Conservation (phyloP, 2,329 filamentous ascomycete genomes). For the Thelonectria rubi region DNA sequence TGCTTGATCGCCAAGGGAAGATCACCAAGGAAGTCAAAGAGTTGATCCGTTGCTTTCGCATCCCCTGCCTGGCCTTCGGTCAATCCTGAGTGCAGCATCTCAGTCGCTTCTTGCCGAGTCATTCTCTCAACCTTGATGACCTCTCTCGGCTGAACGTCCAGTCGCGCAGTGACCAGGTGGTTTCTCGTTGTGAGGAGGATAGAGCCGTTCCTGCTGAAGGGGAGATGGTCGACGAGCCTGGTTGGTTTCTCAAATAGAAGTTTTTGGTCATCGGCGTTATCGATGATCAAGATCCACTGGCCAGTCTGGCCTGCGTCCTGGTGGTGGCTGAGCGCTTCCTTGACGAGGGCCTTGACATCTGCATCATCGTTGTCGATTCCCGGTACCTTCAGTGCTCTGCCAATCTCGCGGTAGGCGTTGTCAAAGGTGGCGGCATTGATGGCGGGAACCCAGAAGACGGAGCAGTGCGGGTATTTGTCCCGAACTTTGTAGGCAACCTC, state of each 20-base stretch:
- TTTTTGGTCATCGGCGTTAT: conserved; percentile 54
- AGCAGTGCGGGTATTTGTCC: conserved; percentile 42
- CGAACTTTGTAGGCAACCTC: conserved; percentile 45
- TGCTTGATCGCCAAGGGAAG: conserved; percentile 50
- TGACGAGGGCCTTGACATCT: conserved; percentile 50
- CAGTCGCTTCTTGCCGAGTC: conserved; percentile 29
- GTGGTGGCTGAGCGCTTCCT: too few relatives aligned
- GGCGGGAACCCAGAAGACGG: conserved; percentile 53
- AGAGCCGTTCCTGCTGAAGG: conserved; percentile 26
- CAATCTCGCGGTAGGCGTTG: conserved; percentile 48
- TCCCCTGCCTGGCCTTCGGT: conserved; percentile 33
- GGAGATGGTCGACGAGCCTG: conserved; percentile 43
- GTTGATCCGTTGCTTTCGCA: conserved; percentile 21
- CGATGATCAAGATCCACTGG: conserved; percentile 55
- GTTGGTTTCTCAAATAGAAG: conserved; percentile 37
- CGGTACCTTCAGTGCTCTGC: conserved; percentile 37
- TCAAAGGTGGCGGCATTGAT: conserved; percentile 43
- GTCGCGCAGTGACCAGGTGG: conserved; percentile 8
- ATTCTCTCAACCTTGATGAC: conserved; percentile 34
- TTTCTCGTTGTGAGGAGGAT: conserved; percentile 38
- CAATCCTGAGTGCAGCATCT: conserved; percentile 36
- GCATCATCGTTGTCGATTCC: conserved; percentile 46
- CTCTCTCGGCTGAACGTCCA: conserved; percentile 18
- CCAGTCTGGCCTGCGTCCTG: too few relatives aligned
- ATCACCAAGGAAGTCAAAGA: conserved; percentile 44